Conservation (phyloP, 225 moss, liverwort and hornwort genomes). For the Pseudisothecium myosuroides region DNA sequence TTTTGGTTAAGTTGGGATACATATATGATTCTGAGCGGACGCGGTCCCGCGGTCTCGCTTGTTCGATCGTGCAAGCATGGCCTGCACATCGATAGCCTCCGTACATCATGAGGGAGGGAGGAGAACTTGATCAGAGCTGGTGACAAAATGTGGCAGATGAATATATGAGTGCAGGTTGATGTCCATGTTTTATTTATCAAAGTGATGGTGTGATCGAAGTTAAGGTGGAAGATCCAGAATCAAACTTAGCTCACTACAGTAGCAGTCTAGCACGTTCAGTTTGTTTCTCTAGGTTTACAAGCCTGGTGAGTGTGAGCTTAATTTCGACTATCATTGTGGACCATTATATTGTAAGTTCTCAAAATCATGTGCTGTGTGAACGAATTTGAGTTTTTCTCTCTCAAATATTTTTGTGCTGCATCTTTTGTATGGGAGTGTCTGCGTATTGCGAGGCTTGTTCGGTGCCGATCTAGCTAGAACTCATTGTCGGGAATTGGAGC, state of each 20-base stretch:
- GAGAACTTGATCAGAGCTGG: not conserved
- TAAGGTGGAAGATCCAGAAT: not conserved
- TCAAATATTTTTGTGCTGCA: not conserved
- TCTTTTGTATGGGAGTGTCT: not conserved
- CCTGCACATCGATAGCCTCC: not conserved
- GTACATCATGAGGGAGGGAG: not conserved
- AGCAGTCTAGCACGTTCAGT: not conserved
- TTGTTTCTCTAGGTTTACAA: not conserved
- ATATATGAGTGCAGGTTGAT: not conserved
- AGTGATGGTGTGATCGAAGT: not conserved
- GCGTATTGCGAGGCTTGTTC: not conserved
- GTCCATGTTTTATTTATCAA: not conserved
- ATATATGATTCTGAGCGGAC: not conserved
- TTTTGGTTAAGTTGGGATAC: not conserved
- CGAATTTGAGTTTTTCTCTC: not conserved
- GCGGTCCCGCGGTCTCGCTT: not conserved
- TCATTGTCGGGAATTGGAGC: not conserved
- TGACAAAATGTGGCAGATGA: not conserved
- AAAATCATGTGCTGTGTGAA: not conserved
- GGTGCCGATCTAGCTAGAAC: not conserved
- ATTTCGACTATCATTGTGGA: not conserved
- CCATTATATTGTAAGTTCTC: not conserved
- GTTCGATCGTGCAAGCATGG: not conserved
- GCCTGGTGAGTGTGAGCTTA: not conserved
- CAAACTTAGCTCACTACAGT: not conserved